Evolutionary conservation across 331 rosid genomes (phyloP), one percentile per base, ranked within the genome.

Genomic region (Dryas integrifolia): DNA sequence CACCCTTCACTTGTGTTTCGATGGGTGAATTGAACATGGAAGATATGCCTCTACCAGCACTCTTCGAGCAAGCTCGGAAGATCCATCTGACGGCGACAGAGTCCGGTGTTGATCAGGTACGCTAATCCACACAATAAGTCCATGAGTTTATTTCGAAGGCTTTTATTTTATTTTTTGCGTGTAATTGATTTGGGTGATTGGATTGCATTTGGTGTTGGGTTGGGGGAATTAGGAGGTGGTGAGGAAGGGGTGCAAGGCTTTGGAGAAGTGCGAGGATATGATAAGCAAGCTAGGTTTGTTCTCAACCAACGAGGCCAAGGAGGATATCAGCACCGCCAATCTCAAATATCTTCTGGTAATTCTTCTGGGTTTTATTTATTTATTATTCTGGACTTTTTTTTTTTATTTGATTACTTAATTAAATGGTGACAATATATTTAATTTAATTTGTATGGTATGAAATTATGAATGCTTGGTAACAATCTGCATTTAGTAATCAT

Each of bases 261-360:
- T 95, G 44, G 78, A 69, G 67, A 89, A 79, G 76, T 89, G 97
- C 70, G 97, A 91, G 74, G 92, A 83, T 21, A 91, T 95, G 98
- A 65, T 88, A 15, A 80, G 80, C 75, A 91, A 85, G 76, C 77
- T 91, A n/a, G 97, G 93, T 5, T 77, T 95, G 87, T 91, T 95
- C 82, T 95, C 96, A 21, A 4, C 87, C 6, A 95, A 95, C 26
- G 98, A 95, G 85, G 88, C 90, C 82, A 91, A 88, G 74, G 98
- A 95, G 7, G 98, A 95, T 87, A 87, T 95, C 70, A 80, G 87
- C 83, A 89, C 98, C 24, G 55, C 87, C 30, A 87, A 89, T 83
- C 92, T 95, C 46, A 95, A 95, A 82, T 91, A 95, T 65, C 49
- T 90, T 68, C 79, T 95, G 96, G 98, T 91, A 89, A 76, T 53